Evolutionary conservation across 1,284 basidiomycete genomes (phyloP).

Genomic region (Volvariella volvacea): DNA sequence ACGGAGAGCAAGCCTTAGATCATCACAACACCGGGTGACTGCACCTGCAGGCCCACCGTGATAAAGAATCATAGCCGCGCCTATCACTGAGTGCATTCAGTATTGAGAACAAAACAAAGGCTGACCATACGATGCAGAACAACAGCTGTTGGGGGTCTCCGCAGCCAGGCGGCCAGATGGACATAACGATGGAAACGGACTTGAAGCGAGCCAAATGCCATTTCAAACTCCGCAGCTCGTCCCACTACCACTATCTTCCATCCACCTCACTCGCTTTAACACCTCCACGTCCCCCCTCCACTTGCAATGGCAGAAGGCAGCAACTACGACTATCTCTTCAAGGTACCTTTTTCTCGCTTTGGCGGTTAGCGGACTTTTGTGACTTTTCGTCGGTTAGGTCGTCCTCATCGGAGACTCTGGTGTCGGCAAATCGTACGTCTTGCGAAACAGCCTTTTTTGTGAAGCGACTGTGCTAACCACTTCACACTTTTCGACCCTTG

Average conservation of each 20-base stretch:
- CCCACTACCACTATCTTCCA: neutral
- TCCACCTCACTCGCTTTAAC: neutral
- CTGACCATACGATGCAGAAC: too few species aligned
- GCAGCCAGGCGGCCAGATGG: too few species aligned
- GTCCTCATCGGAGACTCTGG: slow-evolving; percentile 99
- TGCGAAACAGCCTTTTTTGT: slow-evolving; percentile 8
- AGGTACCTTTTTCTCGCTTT: slow-evolving; percentile 44
- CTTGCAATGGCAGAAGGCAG: slow-evolving; percentile 74
- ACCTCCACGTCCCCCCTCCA: neutral
- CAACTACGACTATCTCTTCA: slow-evolving; percentile 96
- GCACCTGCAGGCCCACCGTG: too few species aligned
- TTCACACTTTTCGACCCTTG: slow-evolving; percentile 16
- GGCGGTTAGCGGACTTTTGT: slow-evolving; percentile 1
- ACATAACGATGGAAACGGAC: too few species aligned
- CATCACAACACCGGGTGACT: too few species aligned
- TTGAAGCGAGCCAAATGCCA: neutral
- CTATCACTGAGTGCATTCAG: too few species aligned
- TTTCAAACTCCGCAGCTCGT: slow-evolving; percentile 2
- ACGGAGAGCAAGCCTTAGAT: too few species aligned
- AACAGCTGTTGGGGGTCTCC: too few species aligned
- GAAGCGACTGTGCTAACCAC: too few species aligned
- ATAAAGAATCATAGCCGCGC: too few species aligned
- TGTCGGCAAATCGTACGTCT: slow-evolving; percentile 92
- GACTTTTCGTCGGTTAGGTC: slow-evolving; percentile 45
- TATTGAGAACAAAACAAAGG: too few species aligned